Percentiles rank a stretch among this genome's conserved stretches.
phyloP scores from a whole-genome alignment of 805 yeast genomes.

The Scheffersomyces coipomensis region DNA sequence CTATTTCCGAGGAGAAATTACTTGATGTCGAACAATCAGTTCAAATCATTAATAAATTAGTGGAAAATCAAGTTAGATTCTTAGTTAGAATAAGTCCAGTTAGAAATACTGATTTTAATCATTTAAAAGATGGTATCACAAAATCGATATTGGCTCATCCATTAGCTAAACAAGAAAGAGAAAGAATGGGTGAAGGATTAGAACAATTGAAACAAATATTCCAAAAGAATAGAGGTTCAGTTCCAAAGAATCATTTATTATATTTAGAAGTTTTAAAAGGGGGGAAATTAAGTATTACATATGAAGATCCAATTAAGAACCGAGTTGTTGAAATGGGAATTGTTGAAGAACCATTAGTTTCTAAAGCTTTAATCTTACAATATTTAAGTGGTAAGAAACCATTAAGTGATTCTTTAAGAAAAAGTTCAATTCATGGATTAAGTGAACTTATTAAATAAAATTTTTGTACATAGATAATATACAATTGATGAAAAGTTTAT shows the following conservation, averaged over 20 bases:
- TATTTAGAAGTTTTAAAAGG: conserved; percentile 50
- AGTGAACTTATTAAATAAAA: no score
- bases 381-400: conserved; percentile 73
- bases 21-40: conserved; percentile 50
- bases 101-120: conserved; percentile 88
- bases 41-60: conserved; percentile 52
- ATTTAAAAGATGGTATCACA: conserved; percentile 84
- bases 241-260: conserved; percentile 70
- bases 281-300: conserved; percentile 24
- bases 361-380: conserved; percentile 68
- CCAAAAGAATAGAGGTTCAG: conserved; percentile 59
- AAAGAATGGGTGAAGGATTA: conserved; percentile 54
- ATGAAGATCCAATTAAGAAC: conserved; percentile 25
- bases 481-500: no score
- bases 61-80: conserved; percentile 60
- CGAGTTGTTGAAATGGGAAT: conserved; percentile 47
- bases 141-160: conserved; percentile 74
- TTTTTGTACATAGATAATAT: no score
- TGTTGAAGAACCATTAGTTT: conserved; percentile 59
- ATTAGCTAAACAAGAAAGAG: conserved; percentile 46
- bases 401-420: conserved; percentile 54
- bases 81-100: conserved; percentile 80
- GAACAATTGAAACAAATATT: conserved; percentile 65
- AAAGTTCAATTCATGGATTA: conserved; percentile 35
- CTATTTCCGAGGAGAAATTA: conserved; percentile 13